phyloP scores from a whole-genome alignment of 352 stramenopile genomes.

The Globisporangium spiculum region DNA sequence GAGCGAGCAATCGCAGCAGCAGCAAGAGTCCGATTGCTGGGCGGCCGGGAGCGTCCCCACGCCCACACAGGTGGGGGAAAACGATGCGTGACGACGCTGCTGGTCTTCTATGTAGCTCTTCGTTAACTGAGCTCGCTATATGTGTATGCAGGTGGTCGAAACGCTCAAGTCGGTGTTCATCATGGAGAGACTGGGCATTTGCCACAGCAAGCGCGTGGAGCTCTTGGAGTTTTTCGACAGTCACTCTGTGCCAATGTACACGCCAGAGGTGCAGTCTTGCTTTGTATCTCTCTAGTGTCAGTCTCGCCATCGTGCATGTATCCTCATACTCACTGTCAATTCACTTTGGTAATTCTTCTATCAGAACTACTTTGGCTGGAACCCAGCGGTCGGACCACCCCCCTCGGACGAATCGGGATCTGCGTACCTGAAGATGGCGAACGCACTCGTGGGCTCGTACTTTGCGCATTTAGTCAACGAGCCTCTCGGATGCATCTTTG shows the following conservation, averaged over 20 bases:
- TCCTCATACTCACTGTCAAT: background rate
- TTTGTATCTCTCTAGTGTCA: background rate
- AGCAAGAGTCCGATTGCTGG: conserved; percentile 42
- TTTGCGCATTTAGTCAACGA: conserved; percentile 59
- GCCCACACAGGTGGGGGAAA: conserved; percentile 32
- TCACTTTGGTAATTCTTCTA: conserved; percentile 11
- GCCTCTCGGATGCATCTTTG: conserved; percentile 60
- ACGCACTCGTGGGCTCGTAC: conserved; percentile 66
- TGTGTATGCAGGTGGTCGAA: conserved; percentile 28
- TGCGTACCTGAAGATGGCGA: conserved; percentile 55
- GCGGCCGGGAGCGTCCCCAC: conserved; percentile 31
- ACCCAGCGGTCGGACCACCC: conserved; percentile 44
- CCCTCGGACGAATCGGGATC: conserved; percentile 39
- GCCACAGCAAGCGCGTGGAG: conserved; percentile 55
- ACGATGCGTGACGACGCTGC: background rate
- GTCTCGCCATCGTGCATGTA: background rate
- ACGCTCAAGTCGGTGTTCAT: conserved; percentile 65
- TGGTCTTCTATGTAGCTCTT: background rate
- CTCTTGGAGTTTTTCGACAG: conserved; percentile 62
- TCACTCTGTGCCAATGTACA: conserved; percentile 45
- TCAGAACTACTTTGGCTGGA: conserved; percentile 83
- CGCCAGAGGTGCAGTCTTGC: conserved; percentile 26
- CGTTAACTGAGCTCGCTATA: background rate
- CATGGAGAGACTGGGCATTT: conserved; percentile 69
- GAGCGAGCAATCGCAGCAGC: conserved; percentile 19